Evolutionary conservation across 139 green algal genomes (phyloP), one percentile per base, ranked within the genome.

Genomic region (Trebouxia sp.): DNA sequence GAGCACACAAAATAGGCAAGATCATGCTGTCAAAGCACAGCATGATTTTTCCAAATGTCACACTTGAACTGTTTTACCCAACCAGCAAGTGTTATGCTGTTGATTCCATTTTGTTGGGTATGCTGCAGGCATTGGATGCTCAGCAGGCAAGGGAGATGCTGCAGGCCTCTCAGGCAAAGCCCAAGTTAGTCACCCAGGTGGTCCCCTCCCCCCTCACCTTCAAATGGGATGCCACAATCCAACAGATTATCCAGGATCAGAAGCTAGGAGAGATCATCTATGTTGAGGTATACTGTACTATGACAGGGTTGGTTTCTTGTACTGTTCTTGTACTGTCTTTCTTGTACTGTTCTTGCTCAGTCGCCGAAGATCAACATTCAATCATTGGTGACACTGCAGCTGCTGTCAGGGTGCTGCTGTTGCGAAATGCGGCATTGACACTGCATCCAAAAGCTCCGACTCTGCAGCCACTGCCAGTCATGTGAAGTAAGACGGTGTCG

Each of bases 141-240:
- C 4, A 12, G n/a, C 42, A 87, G 43, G 80, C 80, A 28, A 56
- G 20, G 0, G 80, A 80, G 66, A 85, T 87, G 83, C 62, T 76
- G 30, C 42, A 69, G 30, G 78, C 39, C 30, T 65, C 62, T 37
- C 30, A 48, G 42, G 4, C 28, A 30, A 70, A 77, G 14, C 84
- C 84, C 1, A 12, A 75, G 45, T 67, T 83, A 53, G 56, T 83
- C 10, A 66, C 80, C 17, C 80, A 84, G 67, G 56, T 88, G 2
- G 84, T 88, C 6, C 84, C 84, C 5, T 82, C 66, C 12, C 84
- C 84, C 11, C 32, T 86, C 55, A 88, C 84, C 0, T 79, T 87
- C 37, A 47, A 39, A 7, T 87, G 48, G 28, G 83, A 87, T 28
- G 75, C 75, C 43, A 76, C 80, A 48, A 81, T 87, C 26, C 80